Percentiles rank a stretch among this genome's conserved stretches.
These are phyloP conservation scores for Helichrysum umbraculigerum DNA, from an alignment of 129 eudicot species.

Conservation along the genomic window DNA sequence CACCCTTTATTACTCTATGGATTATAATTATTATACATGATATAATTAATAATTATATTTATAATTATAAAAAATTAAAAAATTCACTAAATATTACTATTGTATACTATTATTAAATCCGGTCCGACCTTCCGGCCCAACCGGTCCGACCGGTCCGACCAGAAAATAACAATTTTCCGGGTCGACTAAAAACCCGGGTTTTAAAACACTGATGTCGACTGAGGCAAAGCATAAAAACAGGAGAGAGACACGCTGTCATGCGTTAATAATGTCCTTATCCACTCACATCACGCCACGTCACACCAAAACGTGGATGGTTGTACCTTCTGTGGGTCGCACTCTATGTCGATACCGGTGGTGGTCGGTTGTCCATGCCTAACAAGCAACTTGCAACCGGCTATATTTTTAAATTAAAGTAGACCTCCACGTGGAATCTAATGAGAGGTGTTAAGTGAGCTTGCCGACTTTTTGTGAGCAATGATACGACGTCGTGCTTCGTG, in stretches of 20 bases:
- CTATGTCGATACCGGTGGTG: constrained; percentile 7
- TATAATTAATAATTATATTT: no score
- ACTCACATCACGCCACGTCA: constrained; percentile 35
- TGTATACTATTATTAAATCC: no score
- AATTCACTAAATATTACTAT: no score
- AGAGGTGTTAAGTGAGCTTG: neutral
- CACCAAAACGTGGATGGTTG: constrained; percentile 38
- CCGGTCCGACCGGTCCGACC: no score
- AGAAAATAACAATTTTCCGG: no score
- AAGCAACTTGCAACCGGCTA: constrained; percentile 18
- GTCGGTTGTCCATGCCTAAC: constrained; percentile 29
- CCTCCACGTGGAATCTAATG: constrained; percentile 24
- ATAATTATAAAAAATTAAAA: no score
- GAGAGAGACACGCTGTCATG: constrained; percentile 45
- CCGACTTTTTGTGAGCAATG: neutral
- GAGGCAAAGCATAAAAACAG: constrained; percentile 36
- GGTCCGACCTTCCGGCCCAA: no score
- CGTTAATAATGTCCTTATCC: constrained; percentile 6
- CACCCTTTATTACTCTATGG: no score
- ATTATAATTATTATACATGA: no score
- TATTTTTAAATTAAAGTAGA: neutral
- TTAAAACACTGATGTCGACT: no score
- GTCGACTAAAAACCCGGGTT: no score
- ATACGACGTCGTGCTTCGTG: constrained; percentile 22
- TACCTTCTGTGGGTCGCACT: constrained; percentile 17